These are phyloP conservation scores for Exophiala sp. DNA, from an alignment of 2,329 filamentous ascomycete species.

Conservation along the genomic window DNA sequence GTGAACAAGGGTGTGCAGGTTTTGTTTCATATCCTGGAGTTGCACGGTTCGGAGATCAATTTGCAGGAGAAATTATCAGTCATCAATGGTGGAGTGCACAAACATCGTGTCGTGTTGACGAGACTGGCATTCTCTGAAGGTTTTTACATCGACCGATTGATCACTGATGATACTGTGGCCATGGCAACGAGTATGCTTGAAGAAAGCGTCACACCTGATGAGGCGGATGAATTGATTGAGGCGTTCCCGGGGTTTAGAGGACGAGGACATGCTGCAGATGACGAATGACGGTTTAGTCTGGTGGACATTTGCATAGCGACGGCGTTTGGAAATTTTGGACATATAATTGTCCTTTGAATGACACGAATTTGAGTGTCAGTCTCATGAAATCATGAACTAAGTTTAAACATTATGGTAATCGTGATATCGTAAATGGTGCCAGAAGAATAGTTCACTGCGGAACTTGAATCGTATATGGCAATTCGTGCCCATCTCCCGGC, in stretches of 20 bases:
- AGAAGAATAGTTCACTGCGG: not conserved
- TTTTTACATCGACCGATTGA: conserved; percentile 69
- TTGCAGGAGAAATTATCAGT: conserved; percentile 68
- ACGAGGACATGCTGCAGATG: conserved; percentile 18
- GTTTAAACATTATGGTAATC: too few relatives aligned
- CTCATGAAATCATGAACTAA: too few relatives aligned
- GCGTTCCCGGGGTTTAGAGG: conserved; percentile 38
- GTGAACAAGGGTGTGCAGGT: conserved; percentile 61
- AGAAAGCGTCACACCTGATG: conserved; percentile 74
- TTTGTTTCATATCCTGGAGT: conserved; percentile 57
- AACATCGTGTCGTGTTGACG: conserved; percentile 76
- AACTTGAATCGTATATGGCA: conserved; percentile 20
- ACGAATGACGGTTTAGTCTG: not conserved
- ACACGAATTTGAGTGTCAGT: too few relatives aligned
- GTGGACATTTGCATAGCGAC: not conserved
- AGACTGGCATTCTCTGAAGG: conserved; percentile 83
- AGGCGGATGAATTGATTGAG: conserved; percentile 59
- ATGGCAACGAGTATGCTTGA: conserved; percentile 80
- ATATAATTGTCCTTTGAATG: too few relatives aligned
- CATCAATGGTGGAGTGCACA: conserved; percentile 70
- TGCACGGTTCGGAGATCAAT: conserved; percentile 62
- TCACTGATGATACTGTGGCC: conserved; percentile 74
- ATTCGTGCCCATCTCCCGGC: conserved; percentile 1
- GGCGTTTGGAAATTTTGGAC: too few relatives aligned
- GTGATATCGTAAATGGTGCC: too few relatives aligned